Base-by-base conservation (phyloP, 1,139 yeast species). In the Saccharomycopsis hybrid region DNA sequence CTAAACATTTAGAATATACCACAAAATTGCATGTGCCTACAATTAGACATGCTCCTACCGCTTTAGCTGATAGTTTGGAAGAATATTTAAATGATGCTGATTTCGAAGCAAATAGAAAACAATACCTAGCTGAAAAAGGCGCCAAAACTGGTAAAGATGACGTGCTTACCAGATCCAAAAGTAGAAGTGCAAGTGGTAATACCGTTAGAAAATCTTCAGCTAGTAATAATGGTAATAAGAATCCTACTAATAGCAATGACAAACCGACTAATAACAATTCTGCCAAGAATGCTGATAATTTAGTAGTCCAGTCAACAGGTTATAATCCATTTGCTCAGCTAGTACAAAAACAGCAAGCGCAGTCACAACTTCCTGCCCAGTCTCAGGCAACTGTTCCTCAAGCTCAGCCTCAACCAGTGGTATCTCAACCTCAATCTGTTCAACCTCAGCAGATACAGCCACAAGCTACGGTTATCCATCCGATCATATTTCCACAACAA, bases 11-110 rank as follows among this genome's bases (percentile, higher is more conserved):
- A 59, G 96, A 88, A 64, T 78, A 82, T 61, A 80, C 92, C 2
- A 88, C 97, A 1, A 89, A 89, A 60, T 71, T 92, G 55, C 89
- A 85, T 62, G 96, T 92, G 32, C 98, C 98, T 30, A 90, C 96
- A 11, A 90, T 92, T 55, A 88, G 88, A 64, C 98, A 92, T 66
- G 97, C 97, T 0, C 97, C 97, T 11, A 90, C 97, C 1, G 94
- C 96, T 30, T 74, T 92, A 59, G 85, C 96, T 5, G 76, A 82
- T 41, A 84, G 95, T 11, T 74, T 92, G 52, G 95, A 88, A 62
- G 97, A 90, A 59, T 94, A 92, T 65, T 70, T 92, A 59, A 77
- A 82, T 61, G 96, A 85, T 63, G 87, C 87, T n/a, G 85, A 83
- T 60, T 87, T 86, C 65, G 96, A 87, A 60, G 68, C 70, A 7